Evolutionary conservation across 306 rosid species (phyloP), one percentile per base, ranked within the genome.

Genomic region (Rosa persica): DNA sequence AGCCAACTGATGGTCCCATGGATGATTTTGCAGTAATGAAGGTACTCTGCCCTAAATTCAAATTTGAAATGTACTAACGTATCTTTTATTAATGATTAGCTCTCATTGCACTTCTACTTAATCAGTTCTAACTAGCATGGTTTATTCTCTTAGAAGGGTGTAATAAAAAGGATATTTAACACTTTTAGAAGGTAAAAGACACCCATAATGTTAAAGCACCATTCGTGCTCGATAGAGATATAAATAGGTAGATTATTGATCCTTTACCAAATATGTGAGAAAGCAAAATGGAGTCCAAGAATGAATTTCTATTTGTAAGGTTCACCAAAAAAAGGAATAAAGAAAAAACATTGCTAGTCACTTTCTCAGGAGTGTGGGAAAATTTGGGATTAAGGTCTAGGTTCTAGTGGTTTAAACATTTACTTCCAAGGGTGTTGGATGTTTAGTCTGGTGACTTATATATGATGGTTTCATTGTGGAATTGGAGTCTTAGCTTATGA

Each of bases 1-100:
- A 80, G 87, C 48, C 76, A 67, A 85, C 64, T 25, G 99, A 96
- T 80, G 98, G 96, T 74, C 97, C 98, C 48, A 86, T 96, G 99
- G 99, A 96, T 81, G 93, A 96, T 89, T 79, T 96, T 80, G 77
- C 99, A 40, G 88, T 93, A 83, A 96, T 96, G 99, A 93, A 89
- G 99, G 99, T 96, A 86, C 74, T 22, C 54, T 65, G 9, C 62
- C 70, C 74, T 80, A 6, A 39, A 3, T 19, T 19, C 15, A 19
- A 19, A 39, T 20, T 62, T 38, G 42, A 73, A 75, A 27, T 64
- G 43, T 43, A 23, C 30, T 68, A 54, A 19, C 55, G 27, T 67
- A 25, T n/a, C 3, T 39, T 67, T 30, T 66, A 39, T 30, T 27
- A 54, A 43, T 20, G 74, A 15, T 25, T 6, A 10, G 23, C 75